These are phyloP conservation scores for Quercus mongolica DNA, from an alignment of 306 rosid species.

Conservation along the genomic window DNA sequence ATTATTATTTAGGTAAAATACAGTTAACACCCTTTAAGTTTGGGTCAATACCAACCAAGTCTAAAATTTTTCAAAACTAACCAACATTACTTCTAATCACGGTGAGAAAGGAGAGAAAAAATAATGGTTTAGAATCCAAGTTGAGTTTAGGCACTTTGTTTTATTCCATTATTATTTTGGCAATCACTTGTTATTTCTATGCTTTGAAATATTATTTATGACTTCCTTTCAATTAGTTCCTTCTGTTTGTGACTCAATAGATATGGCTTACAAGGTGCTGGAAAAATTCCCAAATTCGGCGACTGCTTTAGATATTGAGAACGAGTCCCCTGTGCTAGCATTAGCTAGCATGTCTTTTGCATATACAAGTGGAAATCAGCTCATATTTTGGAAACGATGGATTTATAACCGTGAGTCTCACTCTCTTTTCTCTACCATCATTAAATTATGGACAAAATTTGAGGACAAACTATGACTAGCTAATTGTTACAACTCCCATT, in stretches of 20 bases:
- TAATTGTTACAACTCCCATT: too few relatives aligned
- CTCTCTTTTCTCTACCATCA: background rate
- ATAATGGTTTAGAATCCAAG: too few relatives aligned
- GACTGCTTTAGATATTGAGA: background rate
- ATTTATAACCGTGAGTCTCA: background rate
- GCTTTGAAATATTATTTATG: background rate
- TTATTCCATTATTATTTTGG: too few relatives aligned
- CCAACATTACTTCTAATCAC: rapidly evolving
- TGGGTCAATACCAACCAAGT: too few relatives aligned
- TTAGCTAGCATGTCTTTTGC: background rate
- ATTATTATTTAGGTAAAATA: too few relatives aligned
- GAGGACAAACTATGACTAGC: too few relatives aligned
- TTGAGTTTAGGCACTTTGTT: too few relatives aligned
- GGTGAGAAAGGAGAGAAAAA: rapidly evolving
- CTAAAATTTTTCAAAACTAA: too few relatives aligned
- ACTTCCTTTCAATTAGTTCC: background rate
- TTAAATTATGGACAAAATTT: too few relatives aligned
- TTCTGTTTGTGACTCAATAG: background rate
- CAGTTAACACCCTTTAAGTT: rapidly evolving
- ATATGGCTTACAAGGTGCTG: background rate
- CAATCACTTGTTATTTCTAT: background rate
- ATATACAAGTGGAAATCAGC: background rate
- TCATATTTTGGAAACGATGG: background rate
- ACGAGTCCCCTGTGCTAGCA: background rate
- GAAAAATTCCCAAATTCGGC: background rate